Evolutionary conservation across 345 rosid species (phyloP).

Genomic region (Murraya koenigii): DNA sequence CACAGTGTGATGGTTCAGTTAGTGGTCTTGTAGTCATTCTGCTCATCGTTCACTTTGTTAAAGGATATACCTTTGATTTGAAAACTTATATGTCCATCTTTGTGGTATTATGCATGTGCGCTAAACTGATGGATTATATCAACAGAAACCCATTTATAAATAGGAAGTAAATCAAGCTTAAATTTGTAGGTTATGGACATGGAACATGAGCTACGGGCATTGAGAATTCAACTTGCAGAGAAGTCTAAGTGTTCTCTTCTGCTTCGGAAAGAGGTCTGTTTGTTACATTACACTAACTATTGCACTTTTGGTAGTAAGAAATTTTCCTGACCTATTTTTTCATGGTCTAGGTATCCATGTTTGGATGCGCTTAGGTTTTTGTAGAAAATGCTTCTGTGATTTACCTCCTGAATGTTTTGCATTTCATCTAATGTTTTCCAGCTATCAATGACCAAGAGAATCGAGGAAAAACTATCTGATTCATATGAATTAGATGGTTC

Average conservation of each 20-base stretch:
- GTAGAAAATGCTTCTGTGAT: slow-evolving; percentile 1
- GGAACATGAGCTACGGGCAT: slow-evolving; percentile 82
- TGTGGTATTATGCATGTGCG: background rate
- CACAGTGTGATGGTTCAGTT: background rate
- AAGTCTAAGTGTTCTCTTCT: slow-evolving; percentile 67
- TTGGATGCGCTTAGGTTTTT: background rate
- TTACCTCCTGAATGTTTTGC: slow-evolving; percentile 16
- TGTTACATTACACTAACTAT: background rate
- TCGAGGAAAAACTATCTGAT: slow-evolving; percentile 44
- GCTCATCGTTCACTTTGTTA: background rate
- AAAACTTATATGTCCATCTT: background rate
- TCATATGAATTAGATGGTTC: slow-evolving; percentile 77
- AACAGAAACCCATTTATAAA: background rate
- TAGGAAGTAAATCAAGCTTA: slow-evolving; percentile 7
- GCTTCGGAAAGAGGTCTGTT: slow-evolving; percentile 69
- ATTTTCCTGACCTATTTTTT: background rate
- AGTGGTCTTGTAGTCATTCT: background rate
- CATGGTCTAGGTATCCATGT: background rate
- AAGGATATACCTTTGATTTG: background rate
- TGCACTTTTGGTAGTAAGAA: background rate
- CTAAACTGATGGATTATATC: background rate
- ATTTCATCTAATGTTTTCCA: slow-evolving; percentile 25
- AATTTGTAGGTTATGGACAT: slow-evolving; percentile 82
- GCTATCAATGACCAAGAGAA: slow-evolving; percentile 67
- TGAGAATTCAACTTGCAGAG: slow-evolving; percentile 77